Base-by-base conservation (phyloP, 1,139 yeast species). In the Blastobotrys ciferrii region DNA sequence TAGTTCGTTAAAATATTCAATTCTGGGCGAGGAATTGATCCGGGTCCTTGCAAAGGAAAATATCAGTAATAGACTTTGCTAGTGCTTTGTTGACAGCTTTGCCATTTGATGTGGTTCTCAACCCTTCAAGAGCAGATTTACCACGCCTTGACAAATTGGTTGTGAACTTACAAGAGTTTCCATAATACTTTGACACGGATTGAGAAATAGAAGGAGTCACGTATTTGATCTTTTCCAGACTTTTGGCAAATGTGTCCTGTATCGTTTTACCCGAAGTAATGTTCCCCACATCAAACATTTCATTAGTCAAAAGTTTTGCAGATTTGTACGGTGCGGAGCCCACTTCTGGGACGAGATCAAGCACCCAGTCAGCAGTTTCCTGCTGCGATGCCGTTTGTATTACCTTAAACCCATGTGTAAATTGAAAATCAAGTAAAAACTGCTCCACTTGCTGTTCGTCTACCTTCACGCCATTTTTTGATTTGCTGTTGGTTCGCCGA, bases 151-250 rank as follows among this genome's bases (percentile, higher is more conserved):
- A 47, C 19, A 59, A 41, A 14, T 56, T 48, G 9, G 31, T 32
- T 45, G 56, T 51, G 37, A 62, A 42, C 23, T 52, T 46, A 33
- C 53, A 45, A 48, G 56, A 45, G 37, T 49, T 55, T 1, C 54
- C 54, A 44, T 59, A 60, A 4, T 48, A 53, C 12, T 47, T 41
- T 6, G 55, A 47, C 12, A 62, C 43, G 2, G 53, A 33, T 4
- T 41, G 36, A 11, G 64, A 51, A 2, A 56, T 40, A 9, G 50
- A 45, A 15, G 61, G 70, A 0, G 81, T 75, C 72, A 77, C 77
- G 53, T 73, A 63, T 48, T 71, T 71, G 57, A 77, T 75, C 52
- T 74, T 76, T 43, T 69, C 69, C 25, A 77, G 57, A n/a, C 73
- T 63, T 50, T 71, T 70, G 2, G 70, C 47, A 50, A 68, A 71